Conservation (phyloP, 2,329 filamentous ascomycete species). For the Diaporthe ampelina region DNA sequence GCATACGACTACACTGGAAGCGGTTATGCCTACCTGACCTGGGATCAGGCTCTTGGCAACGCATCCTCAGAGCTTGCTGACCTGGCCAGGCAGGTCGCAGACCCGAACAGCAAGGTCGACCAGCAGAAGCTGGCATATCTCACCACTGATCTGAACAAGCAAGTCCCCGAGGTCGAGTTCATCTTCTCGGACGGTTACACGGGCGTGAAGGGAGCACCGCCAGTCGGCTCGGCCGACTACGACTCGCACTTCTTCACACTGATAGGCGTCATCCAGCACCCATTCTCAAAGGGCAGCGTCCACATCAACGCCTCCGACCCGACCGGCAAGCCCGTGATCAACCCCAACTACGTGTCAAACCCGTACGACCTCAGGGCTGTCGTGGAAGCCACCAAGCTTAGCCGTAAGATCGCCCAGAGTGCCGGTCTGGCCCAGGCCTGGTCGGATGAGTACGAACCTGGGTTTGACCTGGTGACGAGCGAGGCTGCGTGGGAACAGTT, state of each 20-base stretch:
- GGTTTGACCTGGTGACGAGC: not conserved
- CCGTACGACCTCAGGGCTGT: slow-evolving; percentile 12
- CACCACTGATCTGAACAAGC: not conserved
- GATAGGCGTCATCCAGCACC: slow-evolving; percentile 23
- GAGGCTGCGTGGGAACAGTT: slow-evolving; percentile 24
- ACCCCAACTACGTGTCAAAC: slow-evolving; percentile 17
- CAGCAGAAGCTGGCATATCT: slow-evolving; percentile 26
- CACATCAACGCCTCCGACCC: slow-evolving; percentile 30
- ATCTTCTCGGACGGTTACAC: slow-evolving; percentile 18
- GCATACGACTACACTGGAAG: slow-evolving; percentile 36
- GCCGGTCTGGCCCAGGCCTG: not conserved
- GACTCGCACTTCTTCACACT: slow-evolving; percentile 25
- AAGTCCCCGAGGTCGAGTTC: slow-evolving; percentile 21
- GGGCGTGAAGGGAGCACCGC: slow-evolving; percentile 13
- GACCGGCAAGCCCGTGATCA: slow-evolving; percentile 4
- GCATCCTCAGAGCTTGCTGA: slow-evolving; percentile 1
- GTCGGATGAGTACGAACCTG: slow-evolving; percentile 32
- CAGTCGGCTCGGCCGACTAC: slow-evolving; percentile 4
- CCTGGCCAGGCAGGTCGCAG: slow-evolving; percentile 10
- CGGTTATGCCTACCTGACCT: slow-evolving; percentile 28
- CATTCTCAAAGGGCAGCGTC: slow-evolving; percentile 25
- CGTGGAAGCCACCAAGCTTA: slow-evolving; percentile 11
- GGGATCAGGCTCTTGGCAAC: slow-evolving; percentile 19
- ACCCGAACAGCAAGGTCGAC: not conserved
- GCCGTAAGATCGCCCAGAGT: slow-evolving; percentile 13